phyloP scores from a whole-genome alignment of 139 green algal genomes.

The Chlamydomonas asymmetrica region DNA sequence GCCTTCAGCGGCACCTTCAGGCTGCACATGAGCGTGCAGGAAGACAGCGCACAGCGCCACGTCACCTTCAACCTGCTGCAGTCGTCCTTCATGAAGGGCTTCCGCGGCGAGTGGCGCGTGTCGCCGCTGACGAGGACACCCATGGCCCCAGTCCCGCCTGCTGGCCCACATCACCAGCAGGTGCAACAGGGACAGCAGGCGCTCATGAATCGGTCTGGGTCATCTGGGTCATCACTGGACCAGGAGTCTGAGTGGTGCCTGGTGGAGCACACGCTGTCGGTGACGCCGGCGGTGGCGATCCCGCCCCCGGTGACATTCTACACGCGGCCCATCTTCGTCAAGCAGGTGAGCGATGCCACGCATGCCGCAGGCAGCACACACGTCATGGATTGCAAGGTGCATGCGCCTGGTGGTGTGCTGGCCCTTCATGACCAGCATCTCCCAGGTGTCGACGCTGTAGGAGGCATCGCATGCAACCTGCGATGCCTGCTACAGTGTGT shows the following conservation, averaged over 20 bases:
- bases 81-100: constrained; percentile 61
- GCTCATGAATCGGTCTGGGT: background rate
- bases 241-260: constrained; percentile 40
- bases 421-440: too few species aligned
- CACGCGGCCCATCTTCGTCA: constrained; percentile 50
- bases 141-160: too few species aligned
- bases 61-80: constrained; percentile 56
- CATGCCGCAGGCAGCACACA: too few species aligned
- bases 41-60: constrained; percentile 11
- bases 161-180: background rate
- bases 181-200: background rate
- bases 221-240: background rate
- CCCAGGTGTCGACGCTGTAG: too few species aligned
- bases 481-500: too few species aligned
- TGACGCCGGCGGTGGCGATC: constrained; percentile 51
- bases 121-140: too few species aligned
- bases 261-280: constrained; percentile 57
- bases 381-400: too few species aligned
- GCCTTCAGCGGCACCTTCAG: constrained; percentile 59
- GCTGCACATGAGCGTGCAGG: constrained; percentile 41
- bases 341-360: too few species aligned
- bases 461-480: too few species aligned
- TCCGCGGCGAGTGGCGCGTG: constrained; percentile 55
- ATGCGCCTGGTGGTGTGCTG: too few species aligned
- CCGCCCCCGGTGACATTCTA: constrained; percentile 42